phyloP scores from a whole-genome alignment of 2,329 filamentous ascomycete species.

The Didymella glomerata region DNA sequence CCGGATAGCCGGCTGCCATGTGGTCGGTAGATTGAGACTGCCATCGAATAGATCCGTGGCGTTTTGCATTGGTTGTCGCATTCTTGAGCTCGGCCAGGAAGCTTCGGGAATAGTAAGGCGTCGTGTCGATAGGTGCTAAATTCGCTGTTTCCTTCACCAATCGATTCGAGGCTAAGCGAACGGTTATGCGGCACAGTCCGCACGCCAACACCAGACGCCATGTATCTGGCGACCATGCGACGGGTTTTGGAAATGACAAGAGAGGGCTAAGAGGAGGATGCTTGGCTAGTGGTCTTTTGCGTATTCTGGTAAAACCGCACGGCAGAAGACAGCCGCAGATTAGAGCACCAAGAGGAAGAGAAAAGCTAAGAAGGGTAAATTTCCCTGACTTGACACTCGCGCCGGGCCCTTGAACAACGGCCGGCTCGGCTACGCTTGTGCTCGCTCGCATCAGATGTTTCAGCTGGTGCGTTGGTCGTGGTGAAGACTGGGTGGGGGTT shows the following conservation, averaged over 20 bases:
- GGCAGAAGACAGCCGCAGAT: background rate
- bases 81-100: background rate
- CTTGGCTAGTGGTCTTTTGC: background rate
- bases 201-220: background rate
- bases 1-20: background rate
- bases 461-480: background rate
- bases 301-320: background rate
- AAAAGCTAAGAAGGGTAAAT: background rate
- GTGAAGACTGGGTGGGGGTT: background rate
- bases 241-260: background rate
- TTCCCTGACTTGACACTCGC: background rate
- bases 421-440: background rate
- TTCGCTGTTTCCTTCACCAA: background rate
- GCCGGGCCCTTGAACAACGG: background rate
- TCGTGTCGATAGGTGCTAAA: background rate
- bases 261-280: background rate
- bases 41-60: background rate
- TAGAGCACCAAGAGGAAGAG: background rate
- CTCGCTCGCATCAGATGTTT: background rate
- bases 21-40: background rate
- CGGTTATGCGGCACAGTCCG: slow-evolving; percentile 1
- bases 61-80: background rate
- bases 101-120: background rate
- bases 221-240: background rate
- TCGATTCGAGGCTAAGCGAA: background rate